Evolutionary conservation across 169 alveolate genomes (phyloP).

Genomic region (Theileria annulata): DNA sequence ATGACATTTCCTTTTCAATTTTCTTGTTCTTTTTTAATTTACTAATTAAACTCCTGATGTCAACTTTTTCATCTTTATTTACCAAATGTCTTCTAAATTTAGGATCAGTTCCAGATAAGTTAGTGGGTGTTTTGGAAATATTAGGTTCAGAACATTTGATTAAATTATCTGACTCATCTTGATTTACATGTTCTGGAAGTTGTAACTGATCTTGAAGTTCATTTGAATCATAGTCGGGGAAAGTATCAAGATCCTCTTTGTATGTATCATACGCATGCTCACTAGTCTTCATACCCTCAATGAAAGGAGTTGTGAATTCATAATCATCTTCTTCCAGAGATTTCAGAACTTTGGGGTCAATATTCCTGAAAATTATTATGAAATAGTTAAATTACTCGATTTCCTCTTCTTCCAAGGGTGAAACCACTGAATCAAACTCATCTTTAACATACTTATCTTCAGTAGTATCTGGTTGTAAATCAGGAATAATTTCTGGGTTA

Average conservation of each 20-base stretch:
- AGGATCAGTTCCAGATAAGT: too few relatives aligned
- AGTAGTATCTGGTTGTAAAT: background rate
- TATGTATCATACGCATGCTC: constrained; percentile 32
- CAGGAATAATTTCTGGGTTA: background rate
- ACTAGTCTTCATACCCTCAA: constrained; percentile 47
- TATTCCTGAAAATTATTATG: background rate
- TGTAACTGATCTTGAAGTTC: too few relatives aligned
- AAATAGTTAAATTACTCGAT: background rate
- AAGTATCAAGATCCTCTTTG: constrained; percentile 2
- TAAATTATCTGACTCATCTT: too few relatives aligned
- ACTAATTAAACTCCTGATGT: background rate
- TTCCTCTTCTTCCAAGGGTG: background rate
- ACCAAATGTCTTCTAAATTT: too few relatives aligned
- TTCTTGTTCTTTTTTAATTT: background rate
- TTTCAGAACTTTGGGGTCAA: constrained; percentile 2
- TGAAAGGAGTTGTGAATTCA: constrained; percentile 31
- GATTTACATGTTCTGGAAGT: too few relatives aligned
- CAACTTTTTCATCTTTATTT: background rate
- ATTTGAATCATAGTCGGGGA: background rate
- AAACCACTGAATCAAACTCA: too few relatives aligned
- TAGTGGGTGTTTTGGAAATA: too few relatives aligned
- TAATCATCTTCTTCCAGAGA: background rate
- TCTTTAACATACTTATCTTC: background rate
- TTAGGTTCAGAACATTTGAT: too few relatives aligned
- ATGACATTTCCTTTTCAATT: background rate